Evolutionary conservation across 192 early-diverging fungal species (phyloP).

Genomic region (Haplosporangium gracile): DNA sequence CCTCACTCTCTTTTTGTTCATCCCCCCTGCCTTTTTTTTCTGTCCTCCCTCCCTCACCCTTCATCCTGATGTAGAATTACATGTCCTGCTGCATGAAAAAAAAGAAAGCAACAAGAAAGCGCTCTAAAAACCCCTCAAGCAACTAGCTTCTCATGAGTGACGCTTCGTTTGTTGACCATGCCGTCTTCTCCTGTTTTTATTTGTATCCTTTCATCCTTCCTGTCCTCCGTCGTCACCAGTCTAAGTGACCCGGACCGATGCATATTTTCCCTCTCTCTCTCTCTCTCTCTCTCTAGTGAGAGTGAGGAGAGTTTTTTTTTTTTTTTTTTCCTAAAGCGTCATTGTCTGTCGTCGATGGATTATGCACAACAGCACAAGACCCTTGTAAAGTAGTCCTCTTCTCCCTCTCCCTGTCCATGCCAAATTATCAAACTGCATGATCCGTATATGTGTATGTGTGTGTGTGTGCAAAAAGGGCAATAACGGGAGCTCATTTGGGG

Average conservation of each 20-base stretch:
- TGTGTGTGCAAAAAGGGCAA: too few species aligned
- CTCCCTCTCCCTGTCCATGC: too few species aligned
- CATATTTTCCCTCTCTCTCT: background rate
- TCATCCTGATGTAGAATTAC: background rate
- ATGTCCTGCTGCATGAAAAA: background rate
- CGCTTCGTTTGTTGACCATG: background rate
- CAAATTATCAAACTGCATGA: too few species aligned
- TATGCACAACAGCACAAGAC: too few species aligned
- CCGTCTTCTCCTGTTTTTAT: background rate
- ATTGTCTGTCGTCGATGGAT: background rate
- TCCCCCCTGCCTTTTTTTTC: background rate
- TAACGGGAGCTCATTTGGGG: too few species aligned
- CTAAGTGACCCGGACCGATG: background rate
- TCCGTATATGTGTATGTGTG: too few species aligned
- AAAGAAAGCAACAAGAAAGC: background rate
- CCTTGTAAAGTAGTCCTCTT: too few species aligned
- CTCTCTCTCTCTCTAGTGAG: background rate
- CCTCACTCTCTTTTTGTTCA: too few species aligned
- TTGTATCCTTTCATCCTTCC: background rate
- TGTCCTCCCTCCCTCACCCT: background rate
- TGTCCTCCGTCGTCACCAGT: background rate
- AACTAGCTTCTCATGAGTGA: too few species aligned
- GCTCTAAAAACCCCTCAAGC: background rate
- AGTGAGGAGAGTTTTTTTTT: background rate
- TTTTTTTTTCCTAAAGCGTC: background rate